These are phyloP conservation scores for Agrocybe pediades DNA, from an alignment of 768 basidiomycete species.

Conservation along the genomic window DNA sequence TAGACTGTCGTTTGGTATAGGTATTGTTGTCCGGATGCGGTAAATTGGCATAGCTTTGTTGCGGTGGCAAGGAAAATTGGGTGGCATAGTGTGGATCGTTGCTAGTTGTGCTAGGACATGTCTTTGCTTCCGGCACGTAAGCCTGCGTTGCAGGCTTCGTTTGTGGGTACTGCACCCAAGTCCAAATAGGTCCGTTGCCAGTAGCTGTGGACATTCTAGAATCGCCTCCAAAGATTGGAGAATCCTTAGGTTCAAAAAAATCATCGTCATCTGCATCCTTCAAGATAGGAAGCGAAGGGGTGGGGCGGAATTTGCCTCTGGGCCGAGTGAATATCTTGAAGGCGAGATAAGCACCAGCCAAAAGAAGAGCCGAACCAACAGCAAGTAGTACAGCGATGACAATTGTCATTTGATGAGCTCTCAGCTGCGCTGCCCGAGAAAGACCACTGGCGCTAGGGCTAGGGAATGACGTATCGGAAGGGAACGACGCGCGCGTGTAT, in stretches of 20 bases:
- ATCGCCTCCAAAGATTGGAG: conserved; percentile 78
- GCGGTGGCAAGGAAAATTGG: neutral
- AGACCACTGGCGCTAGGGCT: neutral
- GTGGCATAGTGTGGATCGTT: conserved; percentile 5
- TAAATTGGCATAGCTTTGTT: neutral
- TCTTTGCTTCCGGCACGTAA: conserved; percentile 7
- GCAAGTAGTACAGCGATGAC: conserved; percentile 54
- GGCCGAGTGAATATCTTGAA: conserved; percentile 52
- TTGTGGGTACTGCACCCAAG: conserved; percentile 57
- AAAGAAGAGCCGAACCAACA: conserved; percentile 49
- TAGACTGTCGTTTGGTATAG: neutral
- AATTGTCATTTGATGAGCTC: conserved; percentile 43
- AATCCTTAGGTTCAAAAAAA: conserved; percentile 51
- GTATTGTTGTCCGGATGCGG: conserved; percentile 5
- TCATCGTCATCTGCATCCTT: conserved; percentile 57
- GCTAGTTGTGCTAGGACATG: neutral
- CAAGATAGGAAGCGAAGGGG: conserved; percentile 75
- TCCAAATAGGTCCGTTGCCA: conserved; percentile 49
- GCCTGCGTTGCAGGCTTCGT: conserved; percentile 25
- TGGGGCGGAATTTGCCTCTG: conserved; percentile 53
- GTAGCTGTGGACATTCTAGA: conserved; percentile 52
- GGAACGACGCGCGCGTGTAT: conserved; percentile 8
- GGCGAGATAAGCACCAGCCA: conserved; percentile 50
- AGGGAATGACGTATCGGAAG: conserved; percentile 7
- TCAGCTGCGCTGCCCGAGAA: conserved; percentile 7